These are phyloP conservation scores for Pseudogymnoascus sp. DNA, from an alignment of 2,329 filamentous ascomycete genomes.

Conservation along the genomic window DNA sequence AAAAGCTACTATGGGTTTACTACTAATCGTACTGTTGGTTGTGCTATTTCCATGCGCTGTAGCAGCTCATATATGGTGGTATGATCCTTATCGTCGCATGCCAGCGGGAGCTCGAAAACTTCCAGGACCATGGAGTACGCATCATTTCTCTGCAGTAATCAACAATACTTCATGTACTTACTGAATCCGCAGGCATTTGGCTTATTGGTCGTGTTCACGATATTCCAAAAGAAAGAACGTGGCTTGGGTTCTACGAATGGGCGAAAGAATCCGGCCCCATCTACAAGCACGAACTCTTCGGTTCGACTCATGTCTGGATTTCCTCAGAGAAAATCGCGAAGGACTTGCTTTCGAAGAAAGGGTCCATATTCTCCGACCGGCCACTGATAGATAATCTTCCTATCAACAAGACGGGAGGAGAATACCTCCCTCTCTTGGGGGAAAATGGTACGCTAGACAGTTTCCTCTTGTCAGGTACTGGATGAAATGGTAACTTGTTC, in stretches of 20 bases:
- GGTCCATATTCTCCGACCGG: slow-evolving; percentile 41
- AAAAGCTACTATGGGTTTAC: background rate
- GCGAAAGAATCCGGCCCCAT: slow-evolving; percentile 40
- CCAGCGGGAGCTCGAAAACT: slow-evolving; percentile 8
- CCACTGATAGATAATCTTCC: slow-evolving; percentile 41
- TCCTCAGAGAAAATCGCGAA: slow-evolving; percentile 39
- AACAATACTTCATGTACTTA: background rate
- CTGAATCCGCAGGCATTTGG: slow-evolving; percentile 31
- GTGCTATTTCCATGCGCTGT: background rate
- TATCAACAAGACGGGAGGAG: slow-evolving; percentile 40
- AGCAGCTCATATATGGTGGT: background rate
- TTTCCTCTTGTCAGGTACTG: background rate
- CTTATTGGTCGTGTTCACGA: slow-evolving; percentile 41
- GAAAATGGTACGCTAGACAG: slow-evolving; percentile 30
- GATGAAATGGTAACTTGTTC: slow-evolving; percentile 10
- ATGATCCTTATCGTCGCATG: slow-evolving; percentile 6
- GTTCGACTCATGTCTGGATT: slow-evolving; percentile 41
- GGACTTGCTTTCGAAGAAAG: slow-evolving; percentile 37
- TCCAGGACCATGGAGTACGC: background rate
- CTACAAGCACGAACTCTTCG: slow-evolving; percentile 41
- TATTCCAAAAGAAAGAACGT: slow-evolving; percentile 35
- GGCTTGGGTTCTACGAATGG: slow-evolving; percentile 45
- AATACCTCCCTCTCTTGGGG: slow-evolving; percentile 40
- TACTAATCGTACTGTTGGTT: background rate
- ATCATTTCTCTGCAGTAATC: background rate